These are phyloP conservation scores for Samsoniella hepiali DNA, from an alignment of 2,329 filamentous ascomycete genomes.

Conservation along the genomic window DNA sequence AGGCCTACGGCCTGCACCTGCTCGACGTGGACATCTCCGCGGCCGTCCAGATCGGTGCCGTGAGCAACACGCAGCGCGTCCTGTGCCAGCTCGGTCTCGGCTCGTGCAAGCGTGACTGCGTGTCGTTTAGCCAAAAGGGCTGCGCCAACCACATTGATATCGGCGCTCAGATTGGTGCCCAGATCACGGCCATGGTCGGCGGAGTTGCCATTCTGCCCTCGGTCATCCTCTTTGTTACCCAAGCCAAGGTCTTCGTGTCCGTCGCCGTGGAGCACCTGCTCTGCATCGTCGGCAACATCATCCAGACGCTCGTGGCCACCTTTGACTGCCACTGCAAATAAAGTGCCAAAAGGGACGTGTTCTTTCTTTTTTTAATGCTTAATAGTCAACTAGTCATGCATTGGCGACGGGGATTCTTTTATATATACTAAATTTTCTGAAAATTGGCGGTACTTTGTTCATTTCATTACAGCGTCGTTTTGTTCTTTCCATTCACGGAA, in stretches of 20 bases:
- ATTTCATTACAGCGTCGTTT: slow-evolving; percentile 10
- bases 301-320: slow-evolving; percentile 28
- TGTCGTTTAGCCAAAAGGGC: slow-evolving; percentile 37
- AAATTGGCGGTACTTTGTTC: not conserved
- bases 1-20: slow-evolving; percentile 29
- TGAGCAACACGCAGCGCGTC: slow-evolving; percentile 25
- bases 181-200: slow-evolving; percentile 27
- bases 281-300: slow-evolving; percentile 32
- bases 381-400: not conserved
- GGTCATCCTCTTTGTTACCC: slow-evolving; percentile 29
- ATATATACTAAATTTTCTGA: not conserved
- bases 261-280: slow-evolving; percentile 31
- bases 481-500: not conserved
- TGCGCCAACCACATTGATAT: slow-evolving; percentile 39
- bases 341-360: not conserved
- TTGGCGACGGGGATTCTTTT: slow-evolving; percentile 2
- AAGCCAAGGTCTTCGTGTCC: slow-evolving; percentile 26
- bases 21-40: slow-evolving; percentile 15
- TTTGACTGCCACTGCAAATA: slow-evolving; percentile 36
- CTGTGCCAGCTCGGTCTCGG: slow-evolving; percentile 33
- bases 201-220: slow-evolving; percentile 34
- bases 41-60: slow-evolving; percentile 26
- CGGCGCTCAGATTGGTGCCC: slow-evolving; percentile 23
- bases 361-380: not conserved
- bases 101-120: slow-evolving; percentile 36